Base-by-base conservation (phyloP, 345 rosid species). In the Hibiscus trionum region DNA sequence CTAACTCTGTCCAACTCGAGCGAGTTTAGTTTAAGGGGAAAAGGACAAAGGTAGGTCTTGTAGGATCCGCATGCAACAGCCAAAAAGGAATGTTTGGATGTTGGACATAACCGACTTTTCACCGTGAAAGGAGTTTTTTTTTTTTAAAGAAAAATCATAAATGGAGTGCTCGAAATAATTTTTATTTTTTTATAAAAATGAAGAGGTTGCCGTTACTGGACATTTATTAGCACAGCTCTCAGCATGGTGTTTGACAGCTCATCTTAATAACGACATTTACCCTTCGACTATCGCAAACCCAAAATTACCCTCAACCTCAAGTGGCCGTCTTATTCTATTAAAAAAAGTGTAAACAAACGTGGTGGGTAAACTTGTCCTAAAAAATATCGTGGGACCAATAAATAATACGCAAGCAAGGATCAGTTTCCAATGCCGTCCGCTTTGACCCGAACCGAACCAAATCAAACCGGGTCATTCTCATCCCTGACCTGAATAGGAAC, bases 171-270 rank as follows among this genome's bases (percentile, higher is more conserved):
- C 35, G 5, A 19, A 56, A 19, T 50, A 35, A 12, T 37, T 39
- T 58, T 35, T 4, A 29, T 12, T 16, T 31, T 16, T 0, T 4
- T 7, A 31, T 31, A 4, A 50, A 8, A 29, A 42, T 11, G 24
- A 15, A 56, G 61, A 74, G 35, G 50, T 69, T 42, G 42, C 17
- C 27, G 49, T 69, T 42, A 26, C 17, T 79, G 82, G 71, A 73
- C 76, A 50, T 82, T 77, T 75, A 80, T 44, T 77, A 70, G 11
- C 56, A 80, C 79, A 82, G 65, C 85, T 72, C 80, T 42, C 71
- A 39, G 42, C 86, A 62, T 70, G 83, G 85, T 77, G 84, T 81
- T 72, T 17, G 44, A 85, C 93, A 87, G 86, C 91, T 84, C 84
- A 80, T 70, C 49, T 67, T 35, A 78, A 82, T 79, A 76, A 82